phyloP scores from a whole-genome alignment of 495 filamentous ascomycete genomes.

The Trichoderma reesei region DNA sequence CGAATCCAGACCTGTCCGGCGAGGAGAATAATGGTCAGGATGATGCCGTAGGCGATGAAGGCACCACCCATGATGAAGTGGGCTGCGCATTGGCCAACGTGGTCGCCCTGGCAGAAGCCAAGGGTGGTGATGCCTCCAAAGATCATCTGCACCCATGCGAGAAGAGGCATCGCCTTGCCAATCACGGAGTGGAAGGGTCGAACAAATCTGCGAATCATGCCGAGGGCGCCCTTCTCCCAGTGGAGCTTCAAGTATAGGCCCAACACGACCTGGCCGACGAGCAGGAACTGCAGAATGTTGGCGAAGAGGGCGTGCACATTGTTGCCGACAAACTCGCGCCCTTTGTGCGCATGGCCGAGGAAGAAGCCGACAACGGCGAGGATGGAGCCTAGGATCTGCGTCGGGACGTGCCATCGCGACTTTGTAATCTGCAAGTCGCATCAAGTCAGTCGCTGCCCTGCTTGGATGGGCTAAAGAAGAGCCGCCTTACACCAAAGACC shows the following conservation, averaged over 20 bases:
- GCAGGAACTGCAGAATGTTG: slow-evolving; percentile 64
- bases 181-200: slow-evolving; percentile 68
- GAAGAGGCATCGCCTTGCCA: slow-evolving; percentile 78
- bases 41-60: slow-evolving; percentile 87
- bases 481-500: slow-evolving; percentile 71
- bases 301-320: slow-evolving; percentile 83
- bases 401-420: slow-evolving; percentile 88
- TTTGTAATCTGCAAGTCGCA: slow-evolving; percentile 58
- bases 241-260: slow-evolving; percentile 88
- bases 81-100: slow-evolving; percentile 85
- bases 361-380: slow-evolving; percentile 80
- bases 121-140: slow-evolving; percentile 90
- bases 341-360: slow-evolving; percentile 82
- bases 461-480: background rate
- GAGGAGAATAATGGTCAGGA: slow-evolving; percentile 76
- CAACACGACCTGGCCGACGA: slow-evolving; percentile 65
- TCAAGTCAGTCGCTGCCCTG: background rate
- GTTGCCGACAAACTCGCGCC: slow-evolving; percentile 65
- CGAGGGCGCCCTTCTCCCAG: slow-evolving; percentile 72
- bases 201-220: slow-evolving; percentile 59
- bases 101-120: slow-evolving; percentile 90
- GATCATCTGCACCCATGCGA: slow-evolving; percentile 90
- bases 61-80: slow-evolving; percentile 99
- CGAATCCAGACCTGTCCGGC: slow-evolving; percentile 83
- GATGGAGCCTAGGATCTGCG: slow-evolving; percentile 64